Conservation (phyloP, 176 grass and related monocot genomes). For the Oryza punctata region DNA sequence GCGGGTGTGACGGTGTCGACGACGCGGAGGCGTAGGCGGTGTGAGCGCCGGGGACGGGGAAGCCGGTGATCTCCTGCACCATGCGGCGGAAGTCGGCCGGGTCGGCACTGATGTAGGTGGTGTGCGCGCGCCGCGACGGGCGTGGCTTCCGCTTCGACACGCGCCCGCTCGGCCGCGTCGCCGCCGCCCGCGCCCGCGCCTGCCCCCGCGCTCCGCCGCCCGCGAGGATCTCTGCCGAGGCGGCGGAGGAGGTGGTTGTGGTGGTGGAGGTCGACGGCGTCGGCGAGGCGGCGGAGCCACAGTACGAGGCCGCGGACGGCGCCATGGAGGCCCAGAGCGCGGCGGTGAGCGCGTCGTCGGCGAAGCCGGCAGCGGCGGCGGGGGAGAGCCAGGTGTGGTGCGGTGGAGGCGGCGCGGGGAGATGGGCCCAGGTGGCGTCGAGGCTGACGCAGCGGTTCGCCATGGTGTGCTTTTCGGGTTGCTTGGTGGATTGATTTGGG, state of each 20-base stretch:
- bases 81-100: constrained; percentile 56
- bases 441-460: constrained; percentile 39
- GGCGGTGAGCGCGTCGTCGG: constrained; percentile 40
- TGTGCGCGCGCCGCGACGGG: constrained; percentile 37
- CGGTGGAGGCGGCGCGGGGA: neutral
- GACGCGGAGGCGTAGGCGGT: neutral
- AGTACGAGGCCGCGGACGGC: neutral
- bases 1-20: neutral
- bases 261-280: constrained; percentile 39
- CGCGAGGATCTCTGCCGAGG: constrained; percentile 39
- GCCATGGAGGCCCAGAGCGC: constrained; percentile 39
- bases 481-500: neutral
- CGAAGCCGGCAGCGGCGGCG: constrained; percentile 29
- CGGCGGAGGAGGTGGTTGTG: constrained; percentile 30
- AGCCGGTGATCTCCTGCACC: constrained; percentile 61
- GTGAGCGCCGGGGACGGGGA: neutral
- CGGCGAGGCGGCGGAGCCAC: neutral
- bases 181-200: neutral
- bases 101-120: constrained; percentile 53
- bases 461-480: neutral
- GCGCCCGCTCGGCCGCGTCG: constrained; percentile 14
- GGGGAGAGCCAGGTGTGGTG: neutral
- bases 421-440: constrained; percentile 39
- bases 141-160: constrained; percentile 42
- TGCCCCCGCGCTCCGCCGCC: neutral